Percentiles rank a stretch among this genome's conserved stretches.
Evolutionary conservation across 192 early-diverging fungal genomes (phyloP).

Genomic region (Umbelopsis sp.): DNA sequence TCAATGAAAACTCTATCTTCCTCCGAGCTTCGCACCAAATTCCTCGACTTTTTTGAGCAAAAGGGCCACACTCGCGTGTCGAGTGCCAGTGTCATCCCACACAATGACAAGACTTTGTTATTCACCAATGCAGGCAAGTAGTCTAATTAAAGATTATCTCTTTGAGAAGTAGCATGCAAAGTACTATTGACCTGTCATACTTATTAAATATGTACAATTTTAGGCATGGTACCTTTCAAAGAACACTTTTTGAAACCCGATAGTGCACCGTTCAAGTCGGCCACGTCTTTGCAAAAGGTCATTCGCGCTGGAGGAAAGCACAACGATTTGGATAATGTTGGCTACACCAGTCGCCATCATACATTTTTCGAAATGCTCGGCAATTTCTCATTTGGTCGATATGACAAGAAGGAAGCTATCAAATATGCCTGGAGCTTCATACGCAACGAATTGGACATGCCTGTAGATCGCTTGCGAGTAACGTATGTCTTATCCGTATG

Average conservation of each 20-base stretch:
- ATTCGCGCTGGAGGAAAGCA: constrained; percentile 65
- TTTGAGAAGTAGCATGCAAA: not conserved
- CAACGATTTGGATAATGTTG: constrained; percentile 67
- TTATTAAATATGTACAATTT: too few relatives aligned
- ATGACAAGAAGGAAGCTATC: constrained; percentile 55
- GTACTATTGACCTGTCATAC: not conserved
- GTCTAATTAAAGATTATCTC: not conserved
- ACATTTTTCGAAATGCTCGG: constrained; percentile 74
- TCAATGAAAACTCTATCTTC: constrained; percentile 35
- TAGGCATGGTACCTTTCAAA: constrained; percentile 66
- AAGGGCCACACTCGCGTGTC: constrained; percentile 43
- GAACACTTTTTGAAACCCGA: constrained; percentile 55
- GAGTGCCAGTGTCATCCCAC: constrained; percentile 55
- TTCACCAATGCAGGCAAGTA: constrained; percentile 60
- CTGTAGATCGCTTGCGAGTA: constrained; percentile 54
- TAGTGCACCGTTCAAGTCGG: constrained; percentile 48
- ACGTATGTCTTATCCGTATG: constrained; percentile 43
- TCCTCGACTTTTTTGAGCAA: constrained; percentile 51
- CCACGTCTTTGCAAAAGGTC: constrained; percentile 55
- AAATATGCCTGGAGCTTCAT: constrained; percentile 62
- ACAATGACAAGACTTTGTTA: constrained; percentile 57
- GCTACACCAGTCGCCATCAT: constrained; percentile 65
- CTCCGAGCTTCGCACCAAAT: constrained; percentile 47
- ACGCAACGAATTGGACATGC: constrained; percentile 52
- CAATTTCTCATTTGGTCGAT: constrained; percentile 66